Evolutionary conservation across 2,329 filamentous ascomycete species (phyloP), one percentile per base, ranked within the genome.

Genomic region (Ceratocystis cacaofunesta): DNA sequence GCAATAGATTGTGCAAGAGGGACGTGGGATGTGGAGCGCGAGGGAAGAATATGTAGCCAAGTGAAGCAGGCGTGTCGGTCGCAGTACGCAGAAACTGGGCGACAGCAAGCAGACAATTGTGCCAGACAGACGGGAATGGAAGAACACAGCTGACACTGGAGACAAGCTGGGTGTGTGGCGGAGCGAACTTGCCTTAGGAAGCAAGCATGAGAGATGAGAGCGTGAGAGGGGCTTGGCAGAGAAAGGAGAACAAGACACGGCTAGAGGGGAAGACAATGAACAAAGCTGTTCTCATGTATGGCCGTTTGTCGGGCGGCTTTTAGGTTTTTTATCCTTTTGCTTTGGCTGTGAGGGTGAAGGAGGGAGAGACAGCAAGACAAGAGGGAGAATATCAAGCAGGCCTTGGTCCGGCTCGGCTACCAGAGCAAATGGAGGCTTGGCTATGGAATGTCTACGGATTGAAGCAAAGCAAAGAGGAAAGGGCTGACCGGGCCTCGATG

Each of bases 291-390:
- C 12, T 55, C 36, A 58, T 58, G 55, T n/a, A 30, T 19, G 15
- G 55, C n/a, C 55, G 55, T 58, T 36, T 4, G 30, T 58, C 25
- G 28, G 15, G 25, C 55, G 28, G 55, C 28, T 25, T 25, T 15
- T 58, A 41, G 36, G 25, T 58, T 30, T 58, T 17, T 19, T 57
- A 5, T 57, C 7, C 6, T 52, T 15, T 22, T 22, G 32, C 17
- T 10, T 19, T 58, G 17, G 55, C 55, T 17, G 30, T n/a, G 28
- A 63, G 8, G 58, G 12, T 41, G 44, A 52, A 65, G 63, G 48
- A 66, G 61, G 48, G 32, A 44, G 41, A 62, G 41, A 61, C 28
- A 52, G 12, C 43, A 63, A 62, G 61, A 57, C 36, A 62, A 57
- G 41, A 17, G 55, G 55, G 55, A 28, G 15, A 58, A 36, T 22